These are phyloP conservation scores for Elsinoe australis DNA, from an alignment of 2,329 filamentous ascomycete genomes.

Conservation along the genomic window DNA sequence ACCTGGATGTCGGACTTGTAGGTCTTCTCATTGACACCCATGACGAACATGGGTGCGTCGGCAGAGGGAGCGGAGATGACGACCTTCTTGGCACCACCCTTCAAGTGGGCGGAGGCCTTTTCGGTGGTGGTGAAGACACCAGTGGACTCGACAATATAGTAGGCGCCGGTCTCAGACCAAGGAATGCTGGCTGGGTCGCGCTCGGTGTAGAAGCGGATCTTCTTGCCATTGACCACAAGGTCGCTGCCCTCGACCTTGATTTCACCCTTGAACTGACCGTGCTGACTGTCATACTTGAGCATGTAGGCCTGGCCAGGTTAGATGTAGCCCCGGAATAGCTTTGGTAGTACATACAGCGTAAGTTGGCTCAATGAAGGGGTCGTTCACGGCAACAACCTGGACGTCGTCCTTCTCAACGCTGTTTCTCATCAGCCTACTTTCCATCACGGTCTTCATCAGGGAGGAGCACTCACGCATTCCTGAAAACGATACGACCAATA, in stretches of 20 bases:
- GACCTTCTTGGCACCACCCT: constrained; percentile 95
- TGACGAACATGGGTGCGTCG: constrained; percentile 99
- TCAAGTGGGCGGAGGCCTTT: constrained; percentile 89
- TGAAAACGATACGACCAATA: constrained; percentile 98
- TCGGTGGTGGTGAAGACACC: constrained; percentile 99
- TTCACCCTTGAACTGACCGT: constrained; percentile 92
- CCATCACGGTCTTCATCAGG: constrained; percentile 17
- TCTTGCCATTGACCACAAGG: constrained; percentile 89
- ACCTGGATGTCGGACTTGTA: constrained; percentile 88
- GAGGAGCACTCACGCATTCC: constrained; percentile 65
- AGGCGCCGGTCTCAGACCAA: constrained; percentile 78
- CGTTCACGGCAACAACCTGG: constrained; percentile 93
- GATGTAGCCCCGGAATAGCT: no score
- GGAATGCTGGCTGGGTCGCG: constrained; percentile 82
- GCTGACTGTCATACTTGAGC: constrained; percentile 98
- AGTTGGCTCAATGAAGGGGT: constrained; percentile 96
- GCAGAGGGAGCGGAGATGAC: constrained; percentile 78
- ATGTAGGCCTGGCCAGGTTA: constrained; percentile 85
- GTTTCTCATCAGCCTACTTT: constrained; percentile 22
- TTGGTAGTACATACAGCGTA: constrained; percentile 96
- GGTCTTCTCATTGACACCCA: constrained; percentile 93
- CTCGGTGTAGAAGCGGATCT: constrained; percentile 89
- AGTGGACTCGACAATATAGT: constrained; percentile 95
- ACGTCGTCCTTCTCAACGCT: constrained; percentile 80
- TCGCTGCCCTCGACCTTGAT: constrained; percentile 64